Percentiles rank a stretch among this genome's conserved stretches.
phyloP scores from a whole-genome alignment of 495 filamentous ascomycete genomes.

The Trichocladium uniseriatum region DNA sequence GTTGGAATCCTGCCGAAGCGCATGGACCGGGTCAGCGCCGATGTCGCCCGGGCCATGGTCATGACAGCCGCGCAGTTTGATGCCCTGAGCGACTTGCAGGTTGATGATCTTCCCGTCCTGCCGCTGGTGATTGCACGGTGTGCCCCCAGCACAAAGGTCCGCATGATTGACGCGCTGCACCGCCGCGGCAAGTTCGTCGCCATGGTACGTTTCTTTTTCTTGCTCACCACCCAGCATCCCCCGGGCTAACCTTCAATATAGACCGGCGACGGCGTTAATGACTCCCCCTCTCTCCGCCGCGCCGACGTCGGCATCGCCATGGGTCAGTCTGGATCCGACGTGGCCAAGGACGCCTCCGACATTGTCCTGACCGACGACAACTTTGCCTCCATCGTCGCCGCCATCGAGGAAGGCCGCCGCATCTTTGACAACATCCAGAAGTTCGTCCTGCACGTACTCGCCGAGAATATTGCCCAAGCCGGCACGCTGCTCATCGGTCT shows the following conservation, averaged over 20 bases:
- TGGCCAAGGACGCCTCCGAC: slow-evolving; percentile 77
- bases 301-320: slow-evolving; percentile 83
- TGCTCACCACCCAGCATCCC: neutral
- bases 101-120: slow-evolving; percentile 48
- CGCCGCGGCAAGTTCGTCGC: slow-evolving; percentile 48
- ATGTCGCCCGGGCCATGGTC: slow-evolving; percentile 45
- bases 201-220: slow-evolving; percentile 33
- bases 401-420: slow-evolving; percentile 62
- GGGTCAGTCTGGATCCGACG: slow-evolving; percentile 74
- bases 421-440: slow-evolving; percentile 80
- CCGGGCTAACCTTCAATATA: neutral
- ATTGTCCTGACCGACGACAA: slow-evolving; percentile 86
- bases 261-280: slow-evolving; percentile 76
- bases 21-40: slow-evolving; percentile 45
- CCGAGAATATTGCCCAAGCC: slow-evolving; percentile 70
- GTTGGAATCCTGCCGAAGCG: slow-evolving; percentile 59
- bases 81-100: slow-evolving; percentile 45
- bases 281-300: slow-evolving; percentile 64
- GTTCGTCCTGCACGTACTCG: slow-evolving; percentile 64
- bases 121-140: slow-evolving; percentile 59
- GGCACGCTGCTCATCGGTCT: slow-evolving; percentile 60
- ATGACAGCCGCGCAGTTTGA: slow-evolving; percentile 59
- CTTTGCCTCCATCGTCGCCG: slow-evolving; percentile 66
- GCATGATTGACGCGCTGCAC: slow-evolving; percentile 60
- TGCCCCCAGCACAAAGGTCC: slow-evolving; percentile 54